Evolutionary conservation across 2,329 filamentous ascomycete genomes (phyloP).

Genomic region (Macrophomina tecta): DNA sequence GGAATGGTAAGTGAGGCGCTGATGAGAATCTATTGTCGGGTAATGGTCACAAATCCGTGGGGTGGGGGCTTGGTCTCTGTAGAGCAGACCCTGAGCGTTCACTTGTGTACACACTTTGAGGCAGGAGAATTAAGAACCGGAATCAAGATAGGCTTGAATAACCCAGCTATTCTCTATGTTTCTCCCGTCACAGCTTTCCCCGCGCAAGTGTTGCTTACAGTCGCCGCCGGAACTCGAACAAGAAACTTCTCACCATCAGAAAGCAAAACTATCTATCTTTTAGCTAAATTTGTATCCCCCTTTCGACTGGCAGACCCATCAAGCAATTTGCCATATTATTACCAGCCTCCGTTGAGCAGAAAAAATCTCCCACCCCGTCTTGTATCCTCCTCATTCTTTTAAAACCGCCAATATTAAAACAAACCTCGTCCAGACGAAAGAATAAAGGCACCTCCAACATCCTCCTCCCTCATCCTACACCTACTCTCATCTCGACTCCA

Average conservation of each 20-base stretch:
- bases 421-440: slow-evolving; percentile 12
- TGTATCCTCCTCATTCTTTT: background rate
- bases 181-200: background rate
- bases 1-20: too few species aligned
- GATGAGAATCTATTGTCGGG: too few species aligned
- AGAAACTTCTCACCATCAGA: background rate
- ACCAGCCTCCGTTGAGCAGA: background rate
- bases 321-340: background rate
- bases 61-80: too few species aligned
- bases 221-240: background rate
- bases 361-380: too few species aligned
- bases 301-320: background rate
- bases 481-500: background rate
- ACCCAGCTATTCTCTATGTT: background rate
- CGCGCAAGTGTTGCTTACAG: background rate
- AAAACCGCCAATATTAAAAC: background rate
- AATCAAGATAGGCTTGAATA: background rate
- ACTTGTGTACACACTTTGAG: too few species aligned
- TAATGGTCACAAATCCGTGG: too few species aligned
- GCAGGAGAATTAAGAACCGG: too few species aligned
- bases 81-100: too few species aligned
- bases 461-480: background rate
- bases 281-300: background rate
- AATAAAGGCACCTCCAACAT: background rate
- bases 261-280: background rate